Conservation (phyloP, 495 filamentous ascomycete species). For the Xylaria palmicola region DNA sequence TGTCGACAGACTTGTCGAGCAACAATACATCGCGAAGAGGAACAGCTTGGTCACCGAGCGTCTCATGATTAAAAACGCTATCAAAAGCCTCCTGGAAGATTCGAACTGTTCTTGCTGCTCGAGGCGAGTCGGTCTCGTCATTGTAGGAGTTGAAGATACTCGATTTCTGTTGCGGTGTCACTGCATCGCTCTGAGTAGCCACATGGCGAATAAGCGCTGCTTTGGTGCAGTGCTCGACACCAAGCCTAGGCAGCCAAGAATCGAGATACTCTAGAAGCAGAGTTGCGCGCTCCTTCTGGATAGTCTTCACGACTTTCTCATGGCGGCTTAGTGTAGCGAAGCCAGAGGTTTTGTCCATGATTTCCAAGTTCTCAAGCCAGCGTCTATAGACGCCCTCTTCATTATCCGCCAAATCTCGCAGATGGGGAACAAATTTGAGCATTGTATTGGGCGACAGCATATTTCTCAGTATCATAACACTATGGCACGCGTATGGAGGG, state of each 20-base stretch:
- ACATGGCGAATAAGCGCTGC: slow-evolving; percentile 45
- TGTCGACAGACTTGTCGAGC: slow-evolving; percentile 44
- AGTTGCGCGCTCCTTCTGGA: slow-evolving; percentile 43
- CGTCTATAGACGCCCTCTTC: slow-evolving; percentile 44
- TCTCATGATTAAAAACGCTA: slow-evolving; percentile 35
- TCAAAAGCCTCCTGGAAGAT: slow-evolving; percentile 47
- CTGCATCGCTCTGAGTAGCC: slow-evolving; percentile 41
- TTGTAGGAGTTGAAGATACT: slow-evolving; percentile 40
- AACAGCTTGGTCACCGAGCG: slow-evolving; percentile 29
- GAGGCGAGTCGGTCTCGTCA: slow-evolving; percentile 35
- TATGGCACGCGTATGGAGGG: slow-evolving; percentile 46
- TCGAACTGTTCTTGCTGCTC: slow-evolving; percentile 31
- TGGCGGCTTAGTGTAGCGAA: slow-evolving; percentile 43
- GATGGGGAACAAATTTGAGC: slow-evolving; percentile 49
- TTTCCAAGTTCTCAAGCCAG: slow-evolving; percentile 49
- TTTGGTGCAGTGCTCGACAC: slow-evolving; percentile 42
- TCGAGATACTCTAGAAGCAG: slow-evolving; percentile 45
- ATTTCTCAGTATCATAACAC: slow-evolving; percentile 51
- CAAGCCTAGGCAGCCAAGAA: slow-evolving; percentile 42
- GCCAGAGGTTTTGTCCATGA: slow-evolving; percentile 48
- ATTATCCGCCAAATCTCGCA: slow-evolving; percentile 45
- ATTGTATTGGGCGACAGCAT: slow-evolving; percentile 49
- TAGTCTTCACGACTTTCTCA: slow-evolving; percentile 39
- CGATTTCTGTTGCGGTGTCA: slow-evolving; percentile 46
- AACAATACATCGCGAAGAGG: slow-evolving; percentile 43